A percentile compares a stretch with the other conserved stretches of the same genome.
These are phyloP conservation scores for Naganishia cerealis DNA, from an alignment of 1,284 basidiomycete species.

Conservation along the genomic window DNA sequence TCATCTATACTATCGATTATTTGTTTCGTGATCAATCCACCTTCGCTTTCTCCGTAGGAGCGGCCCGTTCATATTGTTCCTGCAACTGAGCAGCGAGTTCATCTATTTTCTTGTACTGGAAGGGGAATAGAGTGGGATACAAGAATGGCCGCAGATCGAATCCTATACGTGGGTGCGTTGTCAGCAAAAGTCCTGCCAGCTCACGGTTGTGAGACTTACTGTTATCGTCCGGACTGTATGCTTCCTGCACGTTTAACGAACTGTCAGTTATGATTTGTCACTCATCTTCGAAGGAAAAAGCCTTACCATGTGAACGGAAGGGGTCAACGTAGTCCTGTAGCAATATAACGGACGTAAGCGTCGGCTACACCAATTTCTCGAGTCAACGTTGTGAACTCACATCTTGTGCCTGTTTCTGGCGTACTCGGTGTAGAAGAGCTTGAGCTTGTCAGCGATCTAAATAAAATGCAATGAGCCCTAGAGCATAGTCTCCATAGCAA, in stretches of 20 bases:
- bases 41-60: conserved; percentile 24
- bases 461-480: conserved; percentile 17
- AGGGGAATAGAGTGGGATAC: conserved; percentile 89
- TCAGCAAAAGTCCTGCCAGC: conserved; percentile 17
- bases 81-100: conserved; percentile 71
- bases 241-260: conserved; percentile 62
- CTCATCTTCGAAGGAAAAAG: neutral
- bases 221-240: conserved; percentile 95
- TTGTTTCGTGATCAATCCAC: conserved; percentile 13
- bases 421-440: conserved; percentile 94
- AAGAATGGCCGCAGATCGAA: conserved; percentile 96
- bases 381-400: conserved; percentile 49
- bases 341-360: neutral
- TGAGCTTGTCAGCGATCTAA: conserved; percentile 95
- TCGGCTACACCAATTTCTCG: neutral
- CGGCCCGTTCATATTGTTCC: conserved; percentile 52
- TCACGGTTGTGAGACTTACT: conserved; percentile 58
- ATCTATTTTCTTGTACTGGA: conserved; percentile 95
- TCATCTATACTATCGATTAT: neutral
- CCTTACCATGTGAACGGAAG: conserved; percentile 88
- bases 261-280: conserved; percentile 29
- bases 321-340: conserved; percentile 79
- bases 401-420: conserved; percentile 98
- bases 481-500: conserved; percentile 16
- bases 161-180: conserved; percentile 57